These are phyloP conservation scores for Nemania sp. DNA, from an alignment of 2,329 filamentous ascomycete species.

Conservation along the genomic window DNA sequence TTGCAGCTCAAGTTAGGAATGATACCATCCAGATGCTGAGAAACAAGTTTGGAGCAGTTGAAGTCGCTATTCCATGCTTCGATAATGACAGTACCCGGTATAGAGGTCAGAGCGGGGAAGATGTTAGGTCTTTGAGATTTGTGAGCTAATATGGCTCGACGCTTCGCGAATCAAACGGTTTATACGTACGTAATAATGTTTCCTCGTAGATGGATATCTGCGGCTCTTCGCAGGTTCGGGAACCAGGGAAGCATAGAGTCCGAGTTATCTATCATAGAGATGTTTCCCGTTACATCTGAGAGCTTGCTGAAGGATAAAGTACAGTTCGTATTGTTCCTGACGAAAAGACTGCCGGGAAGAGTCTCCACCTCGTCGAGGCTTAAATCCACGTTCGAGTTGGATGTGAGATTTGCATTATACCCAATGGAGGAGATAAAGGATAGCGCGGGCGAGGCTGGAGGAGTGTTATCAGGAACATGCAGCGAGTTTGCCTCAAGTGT, in stretches of 20 bases:
- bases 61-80: constrained; percentile 3
- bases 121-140: not conserved
- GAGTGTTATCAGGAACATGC: not conserved
- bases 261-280: not conserved
- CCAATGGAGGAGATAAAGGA: not conserved
- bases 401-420: not conserved
- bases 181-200: constrained; percentile 2
- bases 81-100: not conserved
- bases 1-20: not conserved
- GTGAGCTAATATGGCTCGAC: too few relatives aligned
- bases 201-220: not conserved
- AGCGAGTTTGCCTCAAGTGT: not conserved
- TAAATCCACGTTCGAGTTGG: not conserved
- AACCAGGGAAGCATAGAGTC: not conserved
- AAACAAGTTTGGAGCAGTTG: constrained; percentile 1
- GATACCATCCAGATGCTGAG: not conserved
- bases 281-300: not conserved
- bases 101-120: not conserved
- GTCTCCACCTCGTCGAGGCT: not conserved
- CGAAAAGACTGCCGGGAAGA: not conserved
- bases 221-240: not conserved
- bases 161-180: too few relatives aligned
- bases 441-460: not conserved
- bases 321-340: not conserved
- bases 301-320: not conserved